Evolutionary conservation across 208 protist genomes (phyloP).

Genomic region (Tritrichomonas musculus): DNA sequence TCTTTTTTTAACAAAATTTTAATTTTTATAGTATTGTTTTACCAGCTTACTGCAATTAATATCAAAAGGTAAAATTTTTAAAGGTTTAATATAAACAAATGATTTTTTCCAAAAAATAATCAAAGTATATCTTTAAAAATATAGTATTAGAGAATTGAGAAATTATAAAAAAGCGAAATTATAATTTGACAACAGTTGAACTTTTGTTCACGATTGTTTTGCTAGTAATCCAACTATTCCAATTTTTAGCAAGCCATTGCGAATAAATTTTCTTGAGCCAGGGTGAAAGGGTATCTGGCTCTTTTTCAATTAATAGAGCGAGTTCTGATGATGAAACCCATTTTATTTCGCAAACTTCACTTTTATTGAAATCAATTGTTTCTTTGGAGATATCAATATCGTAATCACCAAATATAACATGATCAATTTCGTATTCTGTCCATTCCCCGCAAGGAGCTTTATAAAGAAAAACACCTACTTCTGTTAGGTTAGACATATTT

Average conservation of each 20-base stretch:
- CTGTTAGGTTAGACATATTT: not conserved
- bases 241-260: not conserved
- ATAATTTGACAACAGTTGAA: too few relatives aligned
- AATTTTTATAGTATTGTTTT: too few relatives aligned
- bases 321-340: not conserved
- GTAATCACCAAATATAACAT: constrained; percentile 12
- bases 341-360: not conserved
- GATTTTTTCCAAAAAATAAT: too few relatives aligned
- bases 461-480: not conserved
- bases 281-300: not conserved
- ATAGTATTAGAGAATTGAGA: too few relatives aligned
- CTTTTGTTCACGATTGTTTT: not conserved
- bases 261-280: not conserved
- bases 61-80: too few relatives aligned
- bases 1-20: too few relatives aligned
- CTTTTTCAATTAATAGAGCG: not conserved
- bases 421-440: constrained; percentile 15
- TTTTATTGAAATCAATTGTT: not conserved
- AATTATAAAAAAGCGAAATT: too few relatives aligned
- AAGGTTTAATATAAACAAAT: too few relatives aligned
- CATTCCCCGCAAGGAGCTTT: not conserved
- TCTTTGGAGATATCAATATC: too few relatives aligned
- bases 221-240: not conserved
- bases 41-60: too few relatives aligned
- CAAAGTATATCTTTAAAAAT: too few relatives aligned